Percentiles rank a stretch among this genome's conserved stretches.
phyloP scores from a whole-genome alignment of 306 rosid genomes.

The Citrullus amarus region DNA sequence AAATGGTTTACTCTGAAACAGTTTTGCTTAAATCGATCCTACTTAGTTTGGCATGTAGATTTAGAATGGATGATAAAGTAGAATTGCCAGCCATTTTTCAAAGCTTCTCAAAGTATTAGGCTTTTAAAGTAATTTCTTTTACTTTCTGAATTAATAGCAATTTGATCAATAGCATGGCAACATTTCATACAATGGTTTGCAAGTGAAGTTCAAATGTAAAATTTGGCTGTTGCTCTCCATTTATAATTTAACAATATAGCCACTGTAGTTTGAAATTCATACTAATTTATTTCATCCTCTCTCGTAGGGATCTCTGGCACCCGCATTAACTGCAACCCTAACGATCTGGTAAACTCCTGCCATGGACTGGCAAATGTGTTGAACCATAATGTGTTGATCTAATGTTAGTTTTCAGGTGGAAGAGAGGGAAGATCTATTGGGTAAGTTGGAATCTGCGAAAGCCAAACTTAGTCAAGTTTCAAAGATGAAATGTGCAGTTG shows the following conservation, averaged over 20 bases:
- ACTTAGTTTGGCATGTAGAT: neutral
- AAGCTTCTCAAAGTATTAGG: neutral
- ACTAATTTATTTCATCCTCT: neutral
- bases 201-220: neutral
- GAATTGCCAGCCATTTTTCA: neutral
- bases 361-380: slow-evolving; percentile 8
- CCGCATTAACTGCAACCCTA: slow-evolving; percentile 16
- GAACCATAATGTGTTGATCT: slow-evolving; percentile 14
- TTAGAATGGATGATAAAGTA: neutral
- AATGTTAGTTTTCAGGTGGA: slow-evolving; percentile 42
- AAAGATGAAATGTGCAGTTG: slow-evolving; percentile 37
- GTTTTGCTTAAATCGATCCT: neutral
- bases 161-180: neutral
- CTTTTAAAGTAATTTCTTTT: neutral
- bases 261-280: neutral
- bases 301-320: slow-evolving; percentile 32
- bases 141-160: neutral
- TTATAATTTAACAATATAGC: neutral
- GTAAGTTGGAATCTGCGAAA: slow-evolving; percentile 53
- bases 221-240: neutral
- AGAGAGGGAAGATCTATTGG: slow-evolving; percentile 30
- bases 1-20: neutral
- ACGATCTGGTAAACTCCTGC: slow-evolving; percentile 35
- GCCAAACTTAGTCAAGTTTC: slow-evolving; percentile 48
- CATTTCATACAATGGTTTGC: slow-evolving; percentile 4